Percentiles rank a stretch among this genome's conserved stretches.
Conservation (phyloP, 495 filamentous ascomycete species). For the Glonium stellatum region DNA sequence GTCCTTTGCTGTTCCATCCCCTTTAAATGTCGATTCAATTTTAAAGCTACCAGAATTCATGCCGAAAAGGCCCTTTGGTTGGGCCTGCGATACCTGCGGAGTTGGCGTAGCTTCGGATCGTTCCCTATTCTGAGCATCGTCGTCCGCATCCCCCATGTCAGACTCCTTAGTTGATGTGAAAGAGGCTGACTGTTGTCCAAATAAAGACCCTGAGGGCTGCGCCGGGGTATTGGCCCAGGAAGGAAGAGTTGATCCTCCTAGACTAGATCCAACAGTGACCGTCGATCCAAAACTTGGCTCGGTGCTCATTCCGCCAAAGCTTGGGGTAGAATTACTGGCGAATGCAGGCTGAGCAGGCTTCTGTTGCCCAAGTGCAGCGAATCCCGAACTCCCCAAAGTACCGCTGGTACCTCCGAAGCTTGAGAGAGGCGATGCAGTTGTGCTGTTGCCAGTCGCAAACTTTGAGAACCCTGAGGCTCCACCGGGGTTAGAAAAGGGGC, state of each 20-base stretch:
- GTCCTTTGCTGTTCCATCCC: slow-evolving; percentile 58
- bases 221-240: slow-evolving; percentile 24
- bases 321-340: background rate
- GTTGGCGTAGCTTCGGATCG: slow-evolving; percentile 25
- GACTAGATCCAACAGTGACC: slow-evolving; percentile 31
- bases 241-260: slow-evolving; percentile 21
- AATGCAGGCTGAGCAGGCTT: slow-evolving; percentile 11
- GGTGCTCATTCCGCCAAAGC: slow-evolving; percentile 15
- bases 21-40: slow-evolving; percentile 74
- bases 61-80: slow-evolving; percentile 19
- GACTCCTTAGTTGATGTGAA: slow-evolving; percentile 21
- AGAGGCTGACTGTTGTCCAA: slow-evolving; percentile 20
- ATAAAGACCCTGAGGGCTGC: slow-evolving; percentile 8
- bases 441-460: slow-evolving; percentile 6
- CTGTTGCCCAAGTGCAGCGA: slow-evolving; percentile 11
- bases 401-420: slow-evolving; percentile 19
- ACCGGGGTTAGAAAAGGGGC: slow-evolving; percentile 19
- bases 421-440: slow-evolving; percentile 16
- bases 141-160: slow-evolving; percentile 23
- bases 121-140: slow-evolving; percentile 14
- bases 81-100: slow-evolving; percentile 17
- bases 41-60: slow-evolving; percentile 49
- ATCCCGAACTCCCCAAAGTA: slow-evolving; percentile 10
- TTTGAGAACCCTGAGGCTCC: slow-evolving; percentile 19
- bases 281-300: slow-evolving; percentile 38